Evolutionary conservation across 2,329 filamentous ascomycete genomes (phyloP), one percentile per base, ranked within the genome.

Genomic region (Rhytidhysteron rufulum): DNA sequence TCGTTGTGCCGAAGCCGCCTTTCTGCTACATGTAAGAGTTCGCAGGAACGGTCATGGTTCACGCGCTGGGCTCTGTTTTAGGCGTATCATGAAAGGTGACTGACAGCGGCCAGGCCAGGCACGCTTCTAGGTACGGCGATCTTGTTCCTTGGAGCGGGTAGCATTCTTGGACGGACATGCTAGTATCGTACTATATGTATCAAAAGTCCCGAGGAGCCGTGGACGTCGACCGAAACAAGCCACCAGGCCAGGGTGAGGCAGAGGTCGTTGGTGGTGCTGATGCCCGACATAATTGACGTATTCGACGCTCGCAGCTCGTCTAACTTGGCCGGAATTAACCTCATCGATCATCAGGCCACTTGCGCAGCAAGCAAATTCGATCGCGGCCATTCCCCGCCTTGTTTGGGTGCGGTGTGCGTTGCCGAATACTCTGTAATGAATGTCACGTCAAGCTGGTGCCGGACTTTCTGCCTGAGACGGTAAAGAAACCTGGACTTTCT

Each of bases 241-340:
- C 31, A 30, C 30, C 21, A 36, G 35, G 15, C 34, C 13, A 33
- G 39, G 31, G 31, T 17, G 24, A 29, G 35, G 20, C 34, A 36
- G 34, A 22, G 22, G 15, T 15, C 42, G 25, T 32, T 21, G 25
- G 34, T 37, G 21, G 20, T 41, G 37, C 33, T 44, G 42, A 34
- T 44, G 42, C 42, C 42, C 42, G 42, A 40, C 34, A 41, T 44
- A 36, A 37, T 24, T 41, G 38, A 38, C 37, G 38, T 41, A 24
- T 36, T 31, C 18, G 39, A 36, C 25, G 31, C 17, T 37, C 37
- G 32, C 37, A 32, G 18, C 17, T 40, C 35, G 33, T 31, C 33
- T 37, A 31, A n/a, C n/a, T n/a, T n/a, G n/a, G n/a, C n/a, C n/a
- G n/a, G n/a, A n/a, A n/a, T n/a, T n/a, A n/a, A n/a, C n/a, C n/a